phyloP scores from a whole-genome alignment of 208 protist species.

The Trypanosoma caninum region DNA sequence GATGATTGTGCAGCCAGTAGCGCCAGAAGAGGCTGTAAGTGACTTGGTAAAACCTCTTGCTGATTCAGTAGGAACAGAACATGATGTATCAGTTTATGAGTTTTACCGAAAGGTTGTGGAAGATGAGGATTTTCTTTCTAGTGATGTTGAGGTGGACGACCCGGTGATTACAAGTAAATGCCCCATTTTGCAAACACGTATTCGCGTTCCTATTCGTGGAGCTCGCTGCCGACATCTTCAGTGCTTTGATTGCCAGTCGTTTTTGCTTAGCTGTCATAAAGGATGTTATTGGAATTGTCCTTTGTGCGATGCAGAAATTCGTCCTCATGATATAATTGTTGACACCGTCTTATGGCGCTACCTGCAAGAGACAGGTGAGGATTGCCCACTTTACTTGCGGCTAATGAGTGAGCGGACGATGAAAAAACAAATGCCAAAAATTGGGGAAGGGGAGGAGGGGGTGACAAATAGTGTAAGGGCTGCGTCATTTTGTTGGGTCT shows the following conservation, averaged over 20 bases:
- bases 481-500: constrained; percentile 10
- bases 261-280: constrained; percentile 58
- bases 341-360: constrained; percentile 72
- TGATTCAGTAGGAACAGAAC: constrained; percentile 1
- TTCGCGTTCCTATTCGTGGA: constrained; percentile 68
- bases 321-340: constrained; percentile 42
- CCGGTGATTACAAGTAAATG: constrained; percentile 73
- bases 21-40: constrained; percentile 58
- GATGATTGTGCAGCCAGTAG: constrained; percentile 42
- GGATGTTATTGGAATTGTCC: constrained; percentile 86
- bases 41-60: constrained; percentile 28
- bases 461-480: background rate
- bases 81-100: constrained; percentile 15
- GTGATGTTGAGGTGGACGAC: constrained; percentile 47
- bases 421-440: background rate
- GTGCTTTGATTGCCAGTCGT: constrained; percentile 69
- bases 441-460: background rate
- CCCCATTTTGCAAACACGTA: constrained; percentile 69
- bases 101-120: constrained; percentile 37
- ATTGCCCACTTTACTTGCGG: constrained; percentile 16
- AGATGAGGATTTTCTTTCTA: constrained; percentile 47
- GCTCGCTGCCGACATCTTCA: constrained; percentile 63
- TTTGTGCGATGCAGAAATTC: constrained; percentile 66
- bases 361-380: constrained; percentile 20
- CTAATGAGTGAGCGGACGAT: background rate